A percentile compares a stretch with the other conserved stretches of the same genome.
Conservation (phyloP, 1,284 basidiomycete genomes). For the Ustilago shanxiensis region DNA sequence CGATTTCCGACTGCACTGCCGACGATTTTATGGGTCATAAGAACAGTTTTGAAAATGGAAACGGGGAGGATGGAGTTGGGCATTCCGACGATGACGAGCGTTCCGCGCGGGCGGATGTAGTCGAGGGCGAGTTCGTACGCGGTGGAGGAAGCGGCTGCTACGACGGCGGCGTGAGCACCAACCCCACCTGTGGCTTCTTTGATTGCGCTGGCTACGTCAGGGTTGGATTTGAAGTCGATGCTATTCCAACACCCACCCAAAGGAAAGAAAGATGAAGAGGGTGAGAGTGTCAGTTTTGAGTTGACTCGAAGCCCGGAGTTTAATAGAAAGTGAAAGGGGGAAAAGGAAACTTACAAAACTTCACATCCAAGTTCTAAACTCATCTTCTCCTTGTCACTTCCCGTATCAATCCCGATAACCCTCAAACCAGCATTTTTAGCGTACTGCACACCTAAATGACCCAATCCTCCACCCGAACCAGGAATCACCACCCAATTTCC, state of each 20-base stretch:
- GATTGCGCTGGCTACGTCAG: slow-evolving; percentile 76
- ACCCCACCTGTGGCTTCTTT: slow-evolving; percentile 76
- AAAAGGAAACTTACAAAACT: slow-evolving; percentile 72
- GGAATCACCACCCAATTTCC: slow-evolving; percentile 86
- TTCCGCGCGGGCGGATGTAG: slow-evolving; percentile 76
- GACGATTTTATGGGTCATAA: slow-evolving; percentile 77
- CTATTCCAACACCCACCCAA: slow-evolving; percentile 53
- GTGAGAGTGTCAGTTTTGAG: too few species aligned
- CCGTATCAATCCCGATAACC: slow-evolving; percentile 84
- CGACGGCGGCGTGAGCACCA: slow-evolving; percentile 78
- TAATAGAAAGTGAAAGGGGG: neutral
- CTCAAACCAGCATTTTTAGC: slow-evolving; percentile 72
- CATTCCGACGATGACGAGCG: slow-evolving; percentile 81
- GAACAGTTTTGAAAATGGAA: slow-evolving; percentile 78
- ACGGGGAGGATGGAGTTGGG: slow-evolving; percentile 76
- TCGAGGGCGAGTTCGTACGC: slow-evolving; percentile 79
- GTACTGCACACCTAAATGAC: slow-evolving; percentile 57
- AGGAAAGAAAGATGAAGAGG: neutral
- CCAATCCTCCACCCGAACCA: slow-evolving; percentile 80
- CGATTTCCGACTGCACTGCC: slow-evolving; percentile 80
- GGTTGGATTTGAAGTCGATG: slow-evolving; percentile 79
- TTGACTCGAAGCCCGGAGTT: too few species aligned
- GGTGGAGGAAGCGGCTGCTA: slow-evolving; percentile 70
- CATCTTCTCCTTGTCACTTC: slow-evolving; percentile 81
- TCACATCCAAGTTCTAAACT: slow-evolving; percentile 80